phyloP scores from a whole-genome alignment of 23 red algal species.

The Cyanidiococcus yangmingshanensis region DNA sequence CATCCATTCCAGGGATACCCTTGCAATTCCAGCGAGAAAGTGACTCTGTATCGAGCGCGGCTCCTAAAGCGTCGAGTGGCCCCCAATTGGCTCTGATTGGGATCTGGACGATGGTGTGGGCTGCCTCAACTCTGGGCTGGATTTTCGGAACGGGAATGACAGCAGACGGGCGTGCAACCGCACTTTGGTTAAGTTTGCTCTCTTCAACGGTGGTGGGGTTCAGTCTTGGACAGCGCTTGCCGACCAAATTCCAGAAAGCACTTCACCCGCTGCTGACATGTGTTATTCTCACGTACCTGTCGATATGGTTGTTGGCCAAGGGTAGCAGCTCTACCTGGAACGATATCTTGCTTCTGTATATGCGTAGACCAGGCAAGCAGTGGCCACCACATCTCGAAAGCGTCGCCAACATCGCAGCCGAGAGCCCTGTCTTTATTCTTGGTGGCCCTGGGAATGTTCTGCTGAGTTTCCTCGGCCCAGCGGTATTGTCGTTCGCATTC shows the following conservation, averaged over 20 bases:
- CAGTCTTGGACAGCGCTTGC: constrained; percentile 54
- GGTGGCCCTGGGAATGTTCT: constrained; percentile 64
- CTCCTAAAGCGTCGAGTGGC: not conserved
- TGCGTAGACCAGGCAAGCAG: constrained; percentile 4
- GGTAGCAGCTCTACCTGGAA: not conserved
- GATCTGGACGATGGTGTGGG: not conserved
- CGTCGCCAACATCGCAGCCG: not conserved
- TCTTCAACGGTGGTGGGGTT: constrained; percentile 62
- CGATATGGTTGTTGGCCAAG: not conserved
- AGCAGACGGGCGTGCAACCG: not conserved
- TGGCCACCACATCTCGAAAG: not conserved
- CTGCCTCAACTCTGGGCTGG: not conserved
- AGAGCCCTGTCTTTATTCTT: not conserved
- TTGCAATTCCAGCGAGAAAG: too few relatives aligned
- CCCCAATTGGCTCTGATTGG: not conserved
- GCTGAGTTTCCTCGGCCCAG: constrained; percentile 61
- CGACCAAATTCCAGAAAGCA: constrained; percentile 28
- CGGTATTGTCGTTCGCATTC: constrained; percentile 92
- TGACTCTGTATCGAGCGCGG: too few relatives aligned
- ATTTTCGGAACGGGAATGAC: not conserved
- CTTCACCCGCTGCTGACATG: constrained; percentile 82
- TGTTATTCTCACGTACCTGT: constrained; percentile 17
- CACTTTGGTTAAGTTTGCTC: constrained; percentile 13
- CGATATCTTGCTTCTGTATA: not conserved
- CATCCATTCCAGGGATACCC: not conserved